These are phyloP conservation scores for Cucurbita moschata DNA, from an alignment of 306 rosid genomes.

Conservation along the genomic window DNA sequence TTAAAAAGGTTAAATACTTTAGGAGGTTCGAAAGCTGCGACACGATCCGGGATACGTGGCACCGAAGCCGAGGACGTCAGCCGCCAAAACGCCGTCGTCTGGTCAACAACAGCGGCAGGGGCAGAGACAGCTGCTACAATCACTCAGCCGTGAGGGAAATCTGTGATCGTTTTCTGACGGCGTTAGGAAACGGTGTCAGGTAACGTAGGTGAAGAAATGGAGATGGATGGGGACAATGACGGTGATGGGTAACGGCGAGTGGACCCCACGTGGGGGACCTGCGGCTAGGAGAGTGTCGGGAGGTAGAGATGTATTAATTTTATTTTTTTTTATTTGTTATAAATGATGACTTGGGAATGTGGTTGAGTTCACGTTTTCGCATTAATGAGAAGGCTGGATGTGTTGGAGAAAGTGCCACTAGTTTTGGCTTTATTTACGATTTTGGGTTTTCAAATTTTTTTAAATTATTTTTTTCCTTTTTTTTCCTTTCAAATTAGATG, in stretches of 20 bases:
- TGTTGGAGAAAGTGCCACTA: background rate
- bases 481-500: background rate
- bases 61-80: constrained; percentile 9
- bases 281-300: background rate
- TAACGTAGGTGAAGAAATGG: background rate
- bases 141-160: background rate
- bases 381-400: constrained; percentile 19
- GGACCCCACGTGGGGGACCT: background rate
- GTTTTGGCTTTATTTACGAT: background rate
- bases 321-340: background rate
- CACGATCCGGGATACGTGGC: constrained; percentile 51
- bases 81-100: constrained; percentile 22
- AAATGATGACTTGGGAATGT: background rate
- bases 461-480: no score
- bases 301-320: background rate
- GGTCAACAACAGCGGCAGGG: background rate
- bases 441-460: background rate
- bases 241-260: constrained; percentile 18
- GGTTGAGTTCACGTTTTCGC: constrained; percentile 21
- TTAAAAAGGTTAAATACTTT: background rate
- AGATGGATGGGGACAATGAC: background rate
- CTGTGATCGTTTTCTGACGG: background rate
- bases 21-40: constrained; percentile 28
- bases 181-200: background rate
- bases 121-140: background rate